Percentiles rank a stretch among this genome's conserved stretches.
These are phyloP conservation scores for Astragalus glycyphyllos DNA, from an alignment of 306 rosid genomes.

Conservation along the genomic window DNA sequence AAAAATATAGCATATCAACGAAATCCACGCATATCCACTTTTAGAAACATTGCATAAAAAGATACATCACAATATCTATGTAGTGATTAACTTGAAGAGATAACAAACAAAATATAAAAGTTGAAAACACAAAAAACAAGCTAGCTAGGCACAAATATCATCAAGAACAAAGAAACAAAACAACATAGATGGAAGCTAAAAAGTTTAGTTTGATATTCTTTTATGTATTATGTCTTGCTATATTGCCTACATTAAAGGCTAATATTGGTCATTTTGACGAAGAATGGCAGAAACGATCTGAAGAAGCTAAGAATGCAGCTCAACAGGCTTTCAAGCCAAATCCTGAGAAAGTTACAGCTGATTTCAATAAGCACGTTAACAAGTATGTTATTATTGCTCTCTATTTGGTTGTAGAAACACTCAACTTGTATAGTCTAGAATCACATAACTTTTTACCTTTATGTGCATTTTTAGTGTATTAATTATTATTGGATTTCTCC, in stretches of 20 bases:
- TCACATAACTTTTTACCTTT: background rate
- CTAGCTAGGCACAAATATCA: background rate
- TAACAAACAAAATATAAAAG: background rate
- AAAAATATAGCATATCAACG: background rate
- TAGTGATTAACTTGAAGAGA: background rate
- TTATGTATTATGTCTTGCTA: slow-evolving; percentile 28
- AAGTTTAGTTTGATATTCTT: slow-evolving; percentile 47
- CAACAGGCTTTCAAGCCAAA: slow-evolving; percentile 32
- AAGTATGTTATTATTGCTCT: slow-evolving; percentile 21
- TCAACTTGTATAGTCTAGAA: background rate
- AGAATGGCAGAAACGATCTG: slow-evolving; percentile 49
- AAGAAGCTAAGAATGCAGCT: slow-evolving; percentile 43
- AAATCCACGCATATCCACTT: slow-evolving; percentile 10
- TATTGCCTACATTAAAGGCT: slow-evolving; percentile 41
- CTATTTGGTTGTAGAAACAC: background rate
- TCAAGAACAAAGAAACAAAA: background rate
- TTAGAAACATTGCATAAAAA: background rate
- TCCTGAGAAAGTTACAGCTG: slow-evolving; percentile 36
- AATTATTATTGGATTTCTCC: no score
- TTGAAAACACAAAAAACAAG: background rate
- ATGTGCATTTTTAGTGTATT: background rate
- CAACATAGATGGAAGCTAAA: slow-evolving; percentile 18
- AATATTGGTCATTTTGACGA: slow-evolving; percentile 48
- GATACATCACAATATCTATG: background rate
- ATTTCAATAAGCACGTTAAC: slow-evolving; percentile 44